Evolutionary conservation across 2,329 filamentous ascomycete species (phyloP), one percentile per base, ranked within the genome.

Genomic region (Huntiella abstrusa): DNA sequence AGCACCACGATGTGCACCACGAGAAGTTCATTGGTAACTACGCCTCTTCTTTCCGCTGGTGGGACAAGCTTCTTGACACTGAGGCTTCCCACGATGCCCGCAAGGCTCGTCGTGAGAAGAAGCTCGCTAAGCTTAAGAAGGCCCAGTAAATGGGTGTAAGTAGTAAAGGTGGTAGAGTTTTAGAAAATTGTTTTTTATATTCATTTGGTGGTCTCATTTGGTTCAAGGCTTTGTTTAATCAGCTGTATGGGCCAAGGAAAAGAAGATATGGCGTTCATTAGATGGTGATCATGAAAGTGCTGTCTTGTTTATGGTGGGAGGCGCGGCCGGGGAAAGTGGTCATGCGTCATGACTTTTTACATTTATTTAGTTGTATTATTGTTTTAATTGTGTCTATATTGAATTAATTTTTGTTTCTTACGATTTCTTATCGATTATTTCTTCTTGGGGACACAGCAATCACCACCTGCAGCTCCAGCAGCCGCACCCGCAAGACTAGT

Each of bases 21-120:
- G 91, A 98, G 70, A 85, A 86, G 61, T 98, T 98, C 67, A 86
- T 98, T 53, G 91, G 91, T 56, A 98, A 98, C 70, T 98, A 96
- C 62, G 71, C 88, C 44, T 94, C 86, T 60, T 93, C 84, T 70
- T 98, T 98, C 77, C 76, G 88, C 63, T 98, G 91, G 91, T 98
- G 91, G 91, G 91, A 98, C 67, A 93, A 82, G 62, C 62, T 79
- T 55, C 72, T 96, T 54, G 87, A 95, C 64, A 98, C 91, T 51
- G 88, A 98, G 71, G 84, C 84, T 53, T 85, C 83, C 45, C 75
- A 83, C 34, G 88, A 92, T 63, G 84, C 88, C 36, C 73, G 81
- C 56, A 87, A 86, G 77, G 74, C 71, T 59, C 79, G 87, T 59
- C 75, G 86, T 50, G 85, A 91, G 63, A 76, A 69, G 63, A 87